Evolutionary conservation across 305 asterid genomes (phyloP).

Genomic region (Euphrasia arctica): DNA sequence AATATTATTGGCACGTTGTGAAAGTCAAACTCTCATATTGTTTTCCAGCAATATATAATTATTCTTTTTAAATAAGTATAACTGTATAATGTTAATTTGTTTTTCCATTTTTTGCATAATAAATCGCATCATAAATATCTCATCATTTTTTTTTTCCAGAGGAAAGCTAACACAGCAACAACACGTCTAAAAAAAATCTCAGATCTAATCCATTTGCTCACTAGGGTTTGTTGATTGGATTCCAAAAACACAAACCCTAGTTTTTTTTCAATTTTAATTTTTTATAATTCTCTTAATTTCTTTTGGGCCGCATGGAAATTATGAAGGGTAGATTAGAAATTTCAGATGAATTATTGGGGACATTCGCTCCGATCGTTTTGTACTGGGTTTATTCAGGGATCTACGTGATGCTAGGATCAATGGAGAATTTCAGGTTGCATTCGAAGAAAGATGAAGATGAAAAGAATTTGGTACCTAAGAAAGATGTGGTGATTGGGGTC

Average conservation of each 20-base stretch:
- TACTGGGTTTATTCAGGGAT: conserved; percentile 68
- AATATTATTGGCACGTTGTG: no score
- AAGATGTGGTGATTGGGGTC: conserved; percentile 60
- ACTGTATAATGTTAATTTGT: no score
- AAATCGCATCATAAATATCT: neutral
- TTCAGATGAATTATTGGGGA: conserved; percentile 68
- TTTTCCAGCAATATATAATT: no score
- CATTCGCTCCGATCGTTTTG: conserved; percentile 49
- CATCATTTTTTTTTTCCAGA: neutral
- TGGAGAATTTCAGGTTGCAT: conserved; percentile 56
- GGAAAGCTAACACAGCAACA: neutral
- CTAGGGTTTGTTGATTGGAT: conserved; percentile 25
- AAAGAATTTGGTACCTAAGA: conserved; percentile 63
- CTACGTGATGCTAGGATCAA: conserved; percentile 43
- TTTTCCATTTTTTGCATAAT: no score
- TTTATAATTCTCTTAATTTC: no score
- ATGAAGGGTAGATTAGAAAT: conserved; percentile 26
- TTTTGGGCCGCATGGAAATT: neutral
- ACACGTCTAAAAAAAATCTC: neutral
- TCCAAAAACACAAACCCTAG: conserved; percentile 26
- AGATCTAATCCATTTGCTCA: conserved; percentile 9
- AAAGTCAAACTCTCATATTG: no score
- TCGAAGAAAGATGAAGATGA: conserved; percentile 63
- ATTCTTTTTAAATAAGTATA: no score
- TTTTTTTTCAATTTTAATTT: neutral